Evolutionary conservation across 768 basidiomycete species (phyloP), one percentile per base, ranked within the genome.

Genomic region (Serendipita sp.): DNA sequence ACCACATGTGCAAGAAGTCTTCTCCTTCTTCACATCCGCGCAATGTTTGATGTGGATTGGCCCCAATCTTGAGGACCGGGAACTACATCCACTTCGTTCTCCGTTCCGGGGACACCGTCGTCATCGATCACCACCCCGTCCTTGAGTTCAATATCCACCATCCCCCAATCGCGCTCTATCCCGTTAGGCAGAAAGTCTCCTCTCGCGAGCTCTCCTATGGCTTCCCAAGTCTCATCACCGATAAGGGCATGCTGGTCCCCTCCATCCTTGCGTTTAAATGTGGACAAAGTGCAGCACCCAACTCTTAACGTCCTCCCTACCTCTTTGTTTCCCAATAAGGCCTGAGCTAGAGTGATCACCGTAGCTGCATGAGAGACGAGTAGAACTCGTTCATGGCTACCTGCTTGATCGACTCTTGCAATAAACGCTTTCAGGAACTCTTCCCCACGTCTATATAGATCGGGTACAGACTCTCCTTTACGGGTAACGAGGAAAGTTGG

Each of bases 301-400:
- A 85, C 81, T 63, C 84, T 76, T 38, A 85, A 51, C 1, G 75
- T 72, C 35, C 78, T 76, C 16, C 56, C 30, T 30, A 60, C 35
- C 16, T 23, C 16, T 35, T 60, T 30, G 48, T 85, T 77, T 3
- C 81, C 82, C 7, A 82, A 66, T 44, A 91, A 78, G 62, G 77
- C 79, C 66, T 84, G 77, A 28, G 79, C 78, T 41, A 91, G 78
- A 18, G 83, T 80, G 68, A 89, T 86, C 65, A 79, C 75, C 16
- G 88, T 85, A 3, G 88, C 91, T 0, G 86, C 88, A 70, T 92
- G 89, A 65, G 81, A 83, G 65, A 89, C 77, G 23, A 92, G 73
- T 46, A 91, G 70, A 8, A 89, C 74, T 38, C 77, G 75, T 65
- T 74, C 75, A 69, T 84, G 82, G 10, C 16, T 30, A 66, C 75